Conservation (phyloP, 2,329 filamentous ascomycete species). For the Lachnum nothofagi region DNA sequence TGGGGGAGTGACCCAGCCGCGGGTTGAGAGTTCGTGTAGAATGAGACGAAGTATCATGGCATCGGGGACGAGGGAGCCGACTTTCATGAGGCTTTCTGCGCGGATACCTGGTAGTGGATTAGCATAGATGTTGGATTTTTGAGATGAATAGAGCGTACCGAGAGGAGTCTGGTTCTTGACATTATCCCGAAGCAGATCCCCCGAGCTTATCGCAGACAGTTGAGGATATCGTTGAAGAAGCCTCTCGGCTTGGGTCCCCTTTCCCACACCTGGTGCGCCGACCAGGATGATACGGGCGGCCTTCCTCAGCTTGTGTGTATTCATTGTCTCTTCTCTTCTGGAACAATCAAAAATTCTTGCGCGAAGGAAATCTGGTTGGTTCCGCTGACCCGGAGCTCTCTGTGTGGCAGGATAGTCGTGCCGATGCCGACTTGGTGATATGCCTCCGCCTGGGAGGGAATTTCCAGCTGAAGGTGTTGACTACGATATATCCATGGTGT, state of each 20-base stretch:
- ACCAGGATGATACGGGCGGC: constrained; percentile 92
- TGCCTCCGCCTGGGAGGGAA: constrained; percentile 23
- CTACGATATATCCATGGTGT: constrained; percentile 28
- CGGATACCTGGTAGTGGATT: constrained; percentile 62
- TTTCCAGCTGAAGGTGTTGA: background rate
- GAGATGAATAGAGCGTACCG: constrained; percentile 50
- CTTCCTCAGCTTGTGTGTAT: constrained; percentile 61
- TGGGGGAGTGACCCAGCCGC: constrained; percentile 69
- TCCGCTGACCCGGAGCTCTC: constrained; percentile 13
- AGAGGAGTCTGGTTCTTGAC: constrained; percentile 82
- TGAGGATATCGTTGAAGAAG: constrained; percentile 83
- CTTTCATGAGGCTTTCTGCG: constrained; percentile 82
- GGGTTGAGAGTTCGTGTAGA: constrained; percentile 76
- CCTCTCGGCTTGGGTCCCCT: constrained; percentile 91
- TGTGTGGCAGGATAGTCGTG: background rate
- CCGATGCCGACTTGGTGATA: constrained; percentile 1
- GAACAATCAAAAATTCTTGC: background rate
- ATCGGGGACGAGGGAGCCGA: constrained; percentile 86
- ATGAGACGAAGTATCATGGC: constrained; percentile 89
- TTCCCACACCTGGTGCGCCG: constrained; percentile 85
- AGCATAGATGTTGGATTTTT: background rate
- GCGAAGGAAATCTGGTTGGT: constrained; percentile 3
- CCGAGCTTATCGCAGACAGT: constrained; percentile 85
- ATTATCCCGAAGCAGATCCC: constrained; percentile 87
- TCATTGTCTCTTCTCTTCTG: constrained; percentile 5